These are phyloP conservation scores for Backusella circina DNA, from an alignment of 192 early-diverging fungal genomes.

Conservation along the genomic window DNA sequence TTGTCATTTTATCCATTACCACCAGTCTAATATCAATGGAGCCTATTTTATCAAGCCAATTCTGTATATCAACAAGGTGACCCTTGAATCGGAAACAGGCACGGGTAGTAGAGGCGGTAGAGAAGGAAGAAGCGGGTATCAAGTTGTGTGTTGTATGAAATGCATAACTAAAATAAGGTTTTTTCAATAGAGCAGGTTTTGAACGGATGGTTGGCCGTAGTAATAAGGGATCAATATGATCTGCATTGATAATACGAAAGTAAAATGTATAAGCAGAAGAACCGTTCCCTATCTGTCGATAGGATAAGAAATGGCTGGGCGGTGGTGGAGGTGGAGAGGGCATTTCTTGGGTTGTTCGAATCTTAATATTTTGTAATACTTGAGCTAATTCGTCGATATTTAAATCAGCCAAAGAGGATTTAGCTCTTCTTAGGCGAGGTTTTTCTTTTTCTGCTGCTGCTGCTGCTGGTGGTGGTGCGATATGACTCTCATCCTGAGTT, in stretches of 20 bases:
- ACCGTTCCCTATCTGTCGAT: constrained; percentile 33
- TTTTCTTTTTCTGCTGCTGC: not conserved
- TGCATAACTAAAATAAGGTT: constrained; percentile 26
- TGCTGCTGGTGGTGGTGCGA: not conserved
- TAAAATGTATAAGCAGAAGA: constrained; percentile 24
- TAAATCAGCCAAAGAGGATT: constrained; percentile 11
- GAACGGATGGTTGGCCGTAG: not conserved
- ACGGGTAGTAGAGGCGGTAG: not conserved
- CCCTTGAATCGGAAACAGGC: constrained; percentile 29
- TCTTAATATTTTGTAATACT: constrained; percentile 6
- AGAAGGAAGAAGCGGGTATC: constrained; percentile 20
- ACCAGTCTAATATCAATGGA: not conserved
- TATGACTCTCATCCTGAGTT: not conserved
- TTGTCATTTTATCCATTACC: constrained; percentile 11
- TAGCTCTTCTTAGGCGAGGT: not conserved
- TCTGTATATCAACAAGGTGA: constrained; percentile 22
- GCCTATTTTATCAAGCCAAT: constrained; percentile 19
- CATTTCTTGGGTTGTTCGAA: not conserved
- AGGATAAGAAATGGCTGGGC: not conserved
- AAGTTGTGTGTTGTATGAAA: constrained; percentile 18
- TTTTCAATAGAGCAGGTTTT: not conserved
- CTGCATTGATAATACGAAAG: constrained; percentile 26
- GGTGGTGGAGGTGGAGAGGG: not conserved
- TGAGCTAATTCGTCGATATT: constrained; percentile 12
- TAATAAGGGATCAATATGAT: constrained; percentile 18